These are phyloP conservation scores for Mortierella sp. DNA, from an alignment of 371 early-diverging fungal genomes.

Conservation along the genomic window DNA sequence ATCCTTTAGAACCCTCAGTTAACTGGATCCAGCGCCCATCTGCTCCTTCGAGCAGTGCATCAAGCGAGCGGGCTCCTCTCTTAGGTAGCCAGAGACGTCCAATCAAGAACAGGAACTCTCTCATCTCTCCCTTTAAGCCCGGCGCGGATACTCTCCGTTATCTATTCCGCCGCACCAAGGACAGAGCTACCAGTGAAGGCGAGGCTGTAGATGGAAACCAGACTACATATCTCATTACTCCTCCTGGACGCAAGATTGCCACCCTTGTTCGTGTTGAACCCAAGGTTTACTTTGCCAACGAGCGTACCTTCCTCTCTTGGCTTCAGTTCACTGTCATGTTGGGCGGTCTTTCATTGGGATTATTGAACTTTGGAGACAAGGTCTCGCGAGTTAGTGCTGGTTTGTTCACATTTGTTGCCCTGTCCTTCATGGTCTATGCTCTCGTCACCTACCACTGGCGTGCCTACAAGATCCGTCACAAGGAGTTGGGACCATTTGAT, in stretches of 20 bases:
- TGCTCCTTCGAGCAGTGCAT: conserved; percentile 22
- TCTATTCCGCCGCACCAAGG: conserved; percentile 56
- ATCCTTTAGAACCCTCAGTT: conserved; percentile 43
- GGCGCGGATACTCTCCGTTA: conserved; percentile 55
- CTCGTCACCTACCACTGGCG: conserved; percentile 95
- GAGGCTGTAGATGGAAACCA: conserved; percentile 7
- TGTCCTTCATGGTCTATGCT: conserved; percentile 91
- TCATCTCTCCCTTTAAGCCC: conserved; percentile 53
- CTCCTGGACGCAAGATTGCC: conserved; percentile 76
- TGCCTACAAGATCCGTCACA: conserved; percentile 79
- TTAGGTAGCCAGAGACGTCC: conserved; percentile 21
- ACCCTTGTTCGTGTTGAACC: conserved; percentile 97
- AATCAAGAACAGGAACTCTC: conserved; percentile 36
- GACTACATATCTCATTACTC: conserved; percentile 58
- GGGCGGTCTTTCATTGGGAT: conserved; percentile 82
- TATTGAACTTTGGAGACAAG: conserved; percentile 89
- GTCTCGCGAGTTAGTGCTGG: conserved; percentile 81
- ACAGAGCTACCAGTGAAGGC: conserved; percentile 39
- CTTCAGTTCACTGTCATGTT: conserved; percentile 83
- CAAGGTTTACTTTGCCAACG: conserved; percentile 99
- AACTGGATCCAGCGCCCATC: conserved; percentile 51
- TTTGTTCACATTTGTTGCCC: conserved; percentile 85
- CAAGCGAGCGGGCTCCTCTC: conserved; percentile 50
- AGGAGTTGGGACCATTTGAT: conserved; percentile 84
- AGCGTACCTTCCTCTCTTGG: conserved; percentile 98